phyloP scores from a whole-genome alignment of 1,284 basidiomycete genomes.

The Papiliotrema terrestris region DNA sequence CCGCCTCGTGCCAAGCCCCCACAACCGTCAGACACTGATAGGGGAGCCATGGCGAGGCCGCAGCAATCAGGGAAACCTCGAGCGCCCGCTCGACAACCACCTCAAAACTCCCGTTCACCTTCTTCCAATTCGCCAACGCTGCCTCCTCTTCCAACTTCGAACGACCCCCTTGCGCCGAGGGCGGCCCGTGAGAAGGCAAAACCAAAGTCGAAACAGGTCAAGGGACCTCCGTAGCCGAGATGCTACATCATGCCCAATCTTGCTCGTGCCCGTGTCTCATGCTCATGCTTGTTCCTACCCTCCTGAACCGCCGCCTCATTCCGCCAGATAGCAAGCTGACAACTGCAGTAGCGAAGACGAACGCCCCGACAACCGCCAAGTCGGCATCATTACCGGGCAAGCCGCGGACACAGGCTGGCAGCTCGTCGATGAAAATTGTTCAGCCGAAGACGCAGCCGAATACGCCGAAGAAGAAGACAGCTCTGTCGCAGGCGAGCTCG shows the following conservation, averaged over 20 bases:
- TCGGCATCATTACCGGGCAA: constrained; percentile 41
- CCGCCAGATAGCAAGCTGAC: constrained; percentile 12
- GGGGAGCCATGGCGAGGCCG: too few relatives aligned
- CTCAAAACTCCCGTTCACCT: too few relatives aligned
- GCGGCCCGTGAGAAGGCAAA: background rate
- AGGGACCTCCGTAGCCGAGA: constrained; percentile 8
- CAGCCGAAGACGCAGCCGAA: constrained; percentile 21
- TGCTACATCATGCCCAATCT: constrained; percentile 7
- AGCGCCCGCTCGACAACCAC: too few relatives aligned
- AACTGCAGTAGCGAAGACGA: constrained; percentile 27
- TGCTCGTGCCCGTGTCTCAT: background rate
- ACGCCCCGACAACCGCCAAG: constrained; percentile 16
- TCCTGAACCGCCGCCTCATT: too few relatives aligned
- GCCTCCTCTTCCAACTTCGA: too few relatives aligned
- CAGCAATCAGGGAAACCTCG: too few relatives aligned
- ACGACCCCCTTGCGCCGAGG: too few relatives aligned
- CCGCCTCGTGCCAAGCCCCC: too few relatives aligned
- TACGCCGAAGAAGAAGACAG: constrained; percentile 19
- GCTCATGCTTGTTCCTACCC: background rate
- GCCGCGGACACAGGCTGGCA: constrained; percentile 17
- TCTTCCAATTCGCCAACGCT: too few relatives aligned
- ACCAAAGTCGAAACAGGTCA: constrained; percentile 9
- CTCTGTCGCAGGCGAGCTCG: constrained; percentile 19
- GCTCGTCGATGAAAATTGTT: constrained; percentile 2
- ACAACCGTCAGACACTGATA: too few relatives aligned